Percentiles rank a stretch among this genome's conserved stretches.
phyloP scores from a whole-genome alignment of 176 grass and related monocot genomes.

The Carex myosuroides region DNA sequence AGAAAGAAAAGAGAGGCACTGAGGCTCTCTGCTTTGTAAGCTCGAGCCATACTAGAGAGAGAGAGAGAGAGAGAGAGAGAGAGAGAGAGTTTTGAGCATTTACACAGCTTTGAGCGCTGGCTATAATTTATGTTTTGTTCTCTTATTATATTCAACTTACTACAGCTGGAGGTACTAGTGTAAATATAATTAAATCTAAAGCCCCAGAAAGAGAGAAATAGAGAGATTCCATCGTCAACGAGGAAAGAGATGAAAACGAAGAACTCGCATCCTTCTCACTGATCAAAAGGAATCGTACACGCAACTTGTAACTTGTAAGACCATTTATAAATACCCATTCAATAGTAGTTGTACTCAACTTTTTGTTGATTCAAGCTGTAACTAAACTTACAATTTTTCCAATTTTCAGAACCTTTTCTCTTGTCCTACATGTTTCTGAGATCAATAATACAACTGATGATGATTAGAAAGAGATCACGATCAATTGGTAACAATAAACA shows the following conservation, averaged over 20 bases:
- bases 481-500: constrained; percentile 25
- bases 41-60: background rate
- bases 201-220: background rate
- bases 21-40: background rate
- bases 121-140: background rate
- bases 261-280: constrained; percentile 4
- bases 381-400: background rate
- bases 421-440: constrained; percentile 22
- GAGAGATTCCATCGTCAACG: background rate
- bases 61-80: background rate
- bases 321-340: background rate
- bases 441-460: constrained; percentile 28
- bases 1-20: background rate
- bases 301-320: constrained; percentile 14
- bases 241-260: background rate
- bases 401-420: background rate
- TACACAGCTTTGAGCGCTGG: background rate
- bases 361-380: background rate
- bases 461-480: constrained; percentile 41
- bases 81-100: background rate
- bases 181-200: background rate
- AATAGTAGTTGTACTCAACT: background rate
- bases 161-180: background rate
- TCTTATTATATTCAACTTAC: background rate
- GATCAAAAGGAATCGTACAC: constrained; percentile 11